A percentile compares a stretch with the other conserved stretches of the same genome.
Evolutionary conservation across 495 filamentous ascomycete species (phyloP).

Genomic region (Daldinia decipiens): DNA sequence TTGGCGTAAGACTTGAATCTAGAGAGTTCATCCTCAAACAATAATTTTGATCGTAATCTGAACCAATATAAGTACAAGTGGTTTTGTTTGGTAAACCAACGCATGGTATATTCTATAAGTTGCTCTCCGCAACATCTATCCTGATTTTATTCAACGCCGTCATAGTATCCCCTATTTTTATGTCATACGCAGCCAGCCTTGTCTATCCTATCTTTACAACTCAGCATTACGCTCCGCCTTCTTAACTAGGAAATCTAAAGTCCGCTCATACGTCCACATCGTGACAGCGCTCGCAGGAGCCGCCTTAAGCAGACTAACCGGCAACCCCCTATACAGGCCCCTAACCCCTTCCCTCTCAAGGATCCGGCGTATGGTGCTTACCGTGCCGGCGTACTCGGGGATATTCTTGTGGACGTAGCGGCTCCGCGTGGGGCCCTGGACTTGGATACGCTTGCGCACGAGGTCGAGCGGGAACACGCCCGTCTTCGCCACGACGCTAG

Average conservation of each 20-base stretch:
- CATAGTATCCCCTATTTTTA: not conserved
- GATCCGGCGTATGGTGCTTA: conserved; percentile 71
- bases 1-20: not conserved
- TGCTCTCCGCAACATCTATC: conserved; percentile 12
- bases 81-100: conserved; percentile 1
- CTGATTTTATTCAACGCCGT: conserved; percentile 22
- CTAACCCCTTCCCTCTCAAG: conserved; percentile 75
- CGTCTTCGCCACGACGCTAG: conserved; percentile 84
- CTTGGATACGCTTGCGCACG: conserved; percentile 90
- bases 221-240: conserved; percentile 23
- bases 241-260: conserved; percentile 65
- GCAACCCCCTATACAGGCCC: conserved; percentile 88
- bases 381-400: conserved; percentile 79
- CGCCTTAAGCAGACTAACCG: conserved; percentile 90
- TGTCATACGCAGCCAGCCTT: not conserved
- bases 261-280: conserved; percentile 97
- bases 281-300: conserved; percentile 95
- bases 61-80: not conserved
- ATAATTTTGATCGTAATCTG: not conserved
- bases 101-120: conserved; percentile 15
- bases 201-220: conserved; percentile 2
- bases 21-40: not conserved
- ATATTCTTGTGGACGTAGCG: conserved; percentile 89
- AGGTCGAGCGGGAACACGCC: conserved; percentile 94
- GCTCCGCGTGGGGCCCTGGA: conserved; percentile 86